phyloP scores from a whole-genome alignment of 371 early-diverging fungal species.

The Mucor velutinosus region DNA sequence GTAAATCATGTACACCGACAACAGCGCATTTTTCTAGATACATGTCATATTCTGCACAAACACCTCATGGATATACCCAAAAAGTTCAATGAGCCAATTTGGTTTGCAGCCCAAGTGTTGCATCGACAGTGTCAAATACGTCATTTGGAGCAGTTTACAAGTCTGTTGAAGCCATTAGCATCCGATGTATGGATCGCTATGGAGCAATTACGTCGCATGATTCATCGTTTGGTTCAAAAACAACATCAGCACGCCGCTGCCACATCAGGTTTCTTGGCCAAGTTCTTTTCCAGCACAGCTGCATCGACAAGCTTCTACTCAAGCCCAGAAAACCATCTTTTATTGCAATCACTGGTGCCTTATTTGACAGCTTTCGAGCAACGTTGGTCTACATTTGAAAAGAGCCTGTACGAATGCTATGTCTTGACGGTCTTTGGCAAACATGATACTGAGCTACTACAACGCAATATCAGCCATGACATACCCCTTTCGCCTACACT shows the following conservation, averaged over 20 bases:
- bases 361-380: not conserved
- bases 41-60: conserved; percentile 25
- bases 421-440: conserved; percentile 25
- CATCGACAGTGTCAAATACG: conserved; percentile 21
- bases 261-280: not conserved
- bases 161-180: conserved; percentile 8
- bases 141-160: conserved; percentile 16
- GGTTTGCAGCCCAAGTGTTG: conserved; percentile 34
- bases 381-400: conserved; percentile 30
- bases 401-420: conserved; percentile 25
- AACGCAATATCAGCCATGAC: not conserved
- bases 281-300: not conserved
- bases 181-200: conserved; percentile 1
- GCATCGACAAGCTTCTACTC: not conserved
- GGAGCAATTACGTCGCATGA: not conserved
- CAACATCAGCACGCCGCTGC: not conserved
- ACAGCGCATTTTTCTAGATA: conserved; percentile 32
- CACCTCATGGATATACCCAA: conserved; percentile 2
- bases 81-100: conserved; percentile 29
- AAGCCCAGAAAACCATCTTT: not conserved
- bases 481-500: not conserved
- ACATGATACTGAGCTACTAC: not conserved
- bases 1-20: conserved; percentile 26
- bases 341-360: not conserved
- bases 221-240: conserved; percentile 3